A percentile compares a stretch with the other conserved stretches of the same genome.
Conservation (phyloP, 352 stramenopile genomes). For the Globisporangium paroecandrum region DNA sequence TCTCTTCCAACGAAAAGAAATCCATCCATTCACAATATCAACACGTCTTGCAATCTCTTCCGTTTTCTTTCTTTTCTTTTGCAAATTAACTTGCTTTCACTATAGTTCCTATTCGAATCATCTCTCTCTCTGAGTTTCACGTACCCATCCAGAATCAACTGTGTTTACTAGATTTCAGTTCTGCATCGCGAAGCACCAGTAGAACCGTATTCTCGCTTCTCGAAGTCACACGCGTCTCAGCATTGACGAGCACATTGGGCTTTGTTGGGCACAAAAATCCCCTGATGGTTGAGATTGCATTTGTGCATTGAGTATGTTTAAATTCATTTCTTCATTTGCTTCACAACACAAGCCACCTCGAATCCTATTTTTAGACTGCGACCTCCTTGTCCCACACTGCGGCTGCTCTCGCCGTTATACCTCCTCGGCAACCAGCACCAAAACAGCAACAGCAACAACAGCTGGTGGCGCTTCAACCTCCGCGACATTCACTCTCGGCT, state of each 20-base stretch:
- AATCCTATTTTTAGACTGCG: not conserved
- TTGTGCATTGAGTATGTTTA: not conserved
- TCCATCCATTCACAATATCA: not conserved
- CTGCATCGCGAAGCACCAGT: not conserved
- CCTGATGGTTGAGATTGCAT: no score
- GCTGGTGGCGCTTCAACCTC: not conserved
- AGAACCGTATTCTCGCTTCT: not conserved
- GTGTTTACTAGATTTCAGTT: not conserved
- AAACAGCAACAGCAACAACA: not conserved
- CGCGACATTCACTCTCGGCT: not conserved
- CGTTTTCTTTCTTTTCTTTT: not conserved
- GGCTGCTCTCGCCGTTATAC: not conserved
- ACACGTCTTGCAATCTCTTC: not conserved
- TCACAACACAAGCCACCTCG: not conserved
- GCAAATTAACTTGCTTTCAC: not conserved
- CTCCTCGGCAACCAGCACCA: no score
- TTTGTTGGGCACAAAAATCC: no score
- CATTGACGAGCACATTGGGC: no score
- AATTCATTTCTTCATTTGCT: not conserved
- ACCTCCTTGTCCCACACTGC: not conserved
- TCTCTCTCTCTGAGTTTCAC: not conserved
- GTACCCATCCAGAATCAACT: not conserved
- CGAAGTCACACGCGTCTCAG: not conserved
- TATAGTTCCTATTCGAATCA: not conserved
- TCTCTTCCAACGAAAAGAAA: not conserved